Conservation (phyloP, 73 alveolate genomes). For the Tetrahymena malaccensis region DNA sequence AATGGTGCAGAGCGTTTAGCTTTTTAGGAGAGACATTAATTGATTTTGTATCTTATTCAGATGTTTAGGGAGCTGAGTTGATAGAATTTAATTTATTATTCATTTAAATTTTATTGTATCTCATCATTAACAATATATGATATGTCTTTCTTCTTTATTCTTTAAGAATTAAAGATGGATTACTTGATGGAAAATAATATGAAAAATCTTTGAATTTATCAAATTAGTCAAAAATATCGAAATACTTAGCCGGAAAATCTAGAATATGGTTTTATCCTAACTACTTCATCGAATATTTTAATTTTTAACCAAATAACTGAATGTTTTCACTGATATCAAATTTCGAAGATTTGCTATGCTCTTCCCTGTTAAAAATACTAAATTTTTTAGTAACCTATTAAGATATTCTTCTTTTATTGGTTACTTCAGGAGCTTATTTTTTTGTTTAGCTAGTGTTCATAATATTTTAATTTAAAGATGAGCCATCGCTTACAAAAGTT, state of each 20-base stretch:
- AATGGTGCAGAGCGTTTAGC: neutral
- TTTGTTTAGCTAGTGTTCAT: neutral
- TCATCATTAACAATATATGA: neutral
- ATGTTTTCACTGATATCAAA: neutral
- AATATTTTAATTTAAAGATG: neutral
- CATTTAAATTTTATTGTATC: neutral
- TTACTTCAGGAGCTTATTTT: neutral
- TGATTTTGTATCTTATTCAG: neutral
- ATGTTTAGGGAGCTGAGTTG: neutral
- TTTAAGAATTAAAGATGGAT: neutral
- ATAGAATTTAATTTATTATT: neutral
- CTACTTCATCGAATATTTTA: neutral
- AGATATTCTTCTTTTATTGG: neutral
- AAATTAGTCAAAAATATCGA: neutral
- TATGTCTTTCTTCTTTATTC: neutral
- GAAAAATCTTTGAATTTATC: neutral
- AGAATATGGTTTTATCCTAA: neutral
- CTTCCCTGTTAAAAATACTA: neutral
- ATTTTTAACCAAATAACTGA: neutral
- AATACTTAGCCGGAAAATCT: neutral
- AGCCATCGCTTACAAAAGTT: neutral
- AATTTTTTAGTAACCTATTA: neutral
- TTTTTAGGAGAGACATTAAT: neutral
- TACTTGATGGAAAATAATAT: neutral
- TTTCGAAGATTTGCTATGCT: neutral